phyloP scores from a whole-genome alignment of 192 early-diverging fungal genomes.

The Phlyctochytrium planicorne region DNA sequence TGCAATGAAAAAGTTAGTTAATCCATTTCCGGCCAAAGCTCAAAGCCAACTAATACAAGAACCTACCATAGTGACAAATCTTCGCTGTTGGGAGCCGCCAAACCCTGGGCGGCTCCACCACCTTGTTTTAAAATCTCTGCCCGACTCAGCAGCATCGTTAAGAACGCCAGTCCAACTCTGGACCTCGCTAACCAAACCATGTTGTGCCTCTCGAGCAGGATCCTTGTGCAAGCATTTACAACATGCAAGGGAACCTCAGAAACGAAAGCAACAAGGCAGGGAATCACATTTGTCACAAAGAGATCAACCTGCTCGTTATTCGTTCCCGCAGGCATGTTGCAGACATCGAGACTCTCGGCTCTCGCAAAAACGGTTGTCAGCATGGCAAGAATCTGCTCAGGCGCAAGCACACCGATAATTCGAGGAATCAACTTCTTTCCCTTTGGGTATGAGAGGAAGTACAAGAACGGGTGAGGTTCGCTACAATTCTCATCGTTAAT shows the following conservation, averaged over 20 bases:
- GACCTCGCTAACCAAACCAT: conserved; percentile 81
- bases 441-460: conserved; percentile 81
- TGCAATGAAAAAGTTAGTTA: conserved; percentile 7
- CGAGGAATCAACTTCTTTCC: conserved; percentile 89
- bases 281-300: conserved; percentile 88
- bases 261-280: conserved; percentile 75
- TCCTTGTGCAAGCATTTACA: conserved; percentile 73
- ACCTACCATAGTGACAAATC: conserved; percentile 58
- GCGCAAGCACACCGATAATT: conserved; percentile 69
- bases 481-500: conserved; percentile 13
- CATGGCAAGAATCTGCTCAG: conserved; percentile 76
- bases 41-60: conserved; percentile 15
- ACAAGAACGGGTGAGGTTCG: conserved; percentile 79
- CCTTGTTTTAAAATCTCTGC: conserved; percentile 85
- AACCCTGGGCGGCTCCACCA: conserved; percentile 39
- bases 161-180: conserved; percentile 78
- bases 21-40: too few species aligned
- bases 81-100: conserved; percentile 47
- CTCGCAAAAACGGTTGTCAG: conserved; percentile 59
- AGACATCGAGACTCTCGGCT: conserved; percentile 53
- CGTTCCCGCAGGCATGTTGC: conserved; percentile 43
- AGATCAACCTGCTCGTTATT: conserved; percentile 56
- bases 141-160: conserved; percentile 87
- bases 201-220: conserved; percentile 89
- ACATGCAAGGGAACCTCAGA: conserved; percentile 81